Base-by-base conservation (phyloP, 202 grass and related monocot genomes). In the Zoysia matrella region DNA sequence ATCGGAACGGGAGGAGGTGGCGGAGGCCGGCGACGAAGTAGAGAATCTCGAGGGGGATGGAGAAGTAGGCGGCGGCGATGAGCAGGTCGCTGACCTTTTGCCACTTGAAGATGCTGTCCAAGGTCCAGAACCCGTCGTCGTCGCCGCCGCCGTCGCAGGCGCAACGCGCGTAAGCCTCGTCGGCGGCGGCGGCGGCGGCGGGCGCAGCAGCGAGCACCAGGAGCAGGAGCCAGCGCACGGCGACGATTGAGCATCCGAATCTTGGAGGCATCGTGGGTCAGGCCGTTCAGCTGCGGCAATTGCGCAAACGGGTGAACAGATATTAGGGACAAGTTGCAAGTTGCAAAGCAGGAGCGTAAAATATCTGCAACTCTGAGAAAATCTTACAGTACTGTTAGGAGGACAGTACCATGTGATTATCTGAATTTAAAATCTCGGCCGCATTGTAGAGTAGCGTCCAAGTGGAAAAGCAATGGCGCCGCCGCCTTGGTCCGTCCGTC, bases 81-180 rank as follows among this genome's bases (percentile, higher is more conserved):
- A 96, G 85, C 60, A 93, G 80, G 82, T 96, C 93, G 83, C 93
- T 85, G 11, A 87, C 90, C 74, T 93, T 96, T 83, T 96, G 90
- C 83, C 88, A 96, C 71, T 57, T 63, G 60, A 96, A 82, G 84
- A 96, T 91, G 83, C 52, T 90, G n/a, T 92, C 88, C 1, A 80
- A 47, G 77, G 69, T 86, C 92, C 92, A 94, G 66, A 82, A 76
- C 3, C 86, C 77, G 11, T n/a, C 58, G 40, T 71, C 77, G 6
- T 42, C 82, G 42, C 30, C 72, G 6, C 56, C 78, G 2, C 57
- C 60, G 46, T 89, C 93, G 77, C 93, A 96, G 75, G 83, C 47
- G 86, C 93, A 96, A 58, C 84, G 90, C 18, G 65, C 16, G 80
- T 86, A 94, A 60, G n/a, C 85, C 43, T 80, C 73, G 60, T 22